Conservation (phyloP, 805 yeast species). For the Pichia manshurica region DNA sequence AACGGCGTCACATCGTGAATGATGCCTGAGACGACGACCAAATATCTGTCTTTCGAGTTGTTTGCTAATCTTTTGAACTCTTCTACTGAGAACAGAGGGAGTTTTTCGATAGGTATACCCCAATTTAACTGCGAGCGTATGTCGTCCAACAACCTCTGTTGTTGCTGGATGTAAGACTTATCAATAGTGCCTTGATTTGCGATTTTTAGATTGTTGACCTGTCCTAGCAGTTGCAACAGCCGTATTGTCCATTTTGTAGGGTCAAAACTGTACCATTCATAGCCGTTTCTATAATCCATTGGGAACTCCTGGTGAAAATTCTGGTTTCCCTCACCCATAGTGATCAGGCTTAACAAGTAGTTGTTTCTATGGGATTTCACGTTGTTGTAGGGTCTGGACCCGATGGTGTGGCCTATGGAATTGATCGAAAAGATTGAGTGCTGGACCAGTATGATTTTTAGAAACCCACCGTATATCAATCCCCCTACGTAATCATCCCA, state of each 20-base stretch:
- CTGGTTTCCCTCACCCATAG: slow-evolving; percentile 88
- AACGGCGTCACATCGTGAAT: slow-evolving; percentile 93
- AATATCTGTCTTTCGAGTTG: slow-evolving; percentile 34
- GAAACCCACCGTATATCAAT: slow-evolving; percentile 67
- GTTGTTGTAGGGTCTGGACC: slow-evolving; percentile 69
- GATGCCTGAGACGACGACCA: slow-evolving; percentile 82
- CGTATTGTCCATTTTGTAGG: slow-evolving; percentile 79
- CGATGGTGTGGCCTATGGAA: slow-evolving; percentile 76
- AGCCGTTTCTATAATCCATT: slow-evolving; percentile 75
- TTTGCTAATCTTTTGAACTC: slow-evolving; percentile 39
- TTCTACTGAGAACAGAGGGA: slow-evolving; percentile 57
- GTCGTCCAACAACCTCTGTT: slow-evolving; percentile 72
- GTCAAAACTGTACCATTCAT: slow-evolving; percentile 69
- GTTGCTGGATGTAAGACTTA: slow-evolving; percentile 71
- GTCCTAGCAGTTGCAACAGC: slow-evolving; percentile 44
- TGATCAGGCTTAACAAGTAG: slow-evolving; percentile 53
- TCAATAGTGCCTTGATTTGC: slow-evolving; percentile 58
- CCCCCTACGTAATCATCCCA: slow-evolving; percentile 81
- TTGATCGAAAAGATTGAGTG: slow-evolving; percentile 75
- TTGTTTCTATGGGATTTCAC: slow-evolving; percentile 69
- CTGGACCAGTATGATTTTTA: slow-evolving; percentile 67
- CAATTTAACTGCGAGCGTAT: slow-evolving; percentile 77
- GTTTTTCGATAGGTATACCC: slow-evolving; percentile 89
- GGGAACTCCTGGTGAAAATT: slow-evolving; percentile 96
- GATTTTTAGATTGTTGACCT: slow-evolving; percentile 52